Percentiles rank a stretch among this genome's conserved stretches.
phyloP scores from a whole-genome alignment of 371 early-diverging fungal species.

The Rhizopus sp. region DNA sequence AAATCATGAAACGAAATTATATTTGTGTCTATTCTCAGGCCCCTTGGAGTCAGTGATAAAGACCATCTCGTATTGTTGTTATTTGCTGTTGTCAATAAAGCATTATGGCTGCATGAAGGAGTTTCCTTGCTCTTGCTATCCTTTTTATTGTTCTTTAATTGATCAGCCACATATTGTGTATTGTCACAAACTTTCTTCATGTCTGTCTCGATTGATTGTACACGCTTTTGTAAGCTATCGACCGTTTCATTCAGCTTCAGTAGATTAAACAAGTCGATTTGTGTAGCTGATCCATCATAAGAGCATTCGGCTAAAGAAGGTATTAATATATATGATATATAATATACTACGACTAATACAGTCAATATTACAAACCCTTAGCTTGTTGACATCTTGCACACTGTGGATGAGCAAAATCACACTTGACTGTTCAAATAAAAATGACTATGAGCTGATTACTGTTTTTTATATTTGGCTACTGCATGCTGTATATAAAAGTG shows the following conservation, averaged over 20 bases:
- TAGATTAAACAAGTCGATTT: slow-evolving; percentile 51
- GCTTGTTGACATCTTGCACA: slow-evolving; percentile 43
- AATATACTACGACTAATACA: not conserved
- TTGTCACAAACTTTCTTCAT: slow-evolving; percentile 34
- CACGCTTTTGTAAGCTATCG: slow-evolving; percentile 31
- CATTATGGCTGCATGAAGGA: not conserved
- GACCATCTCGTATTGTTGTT: slow-evolving; percentile 36
- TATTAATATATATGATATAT: not conserved
- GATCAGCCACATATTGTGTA: slow-evolving; percentile 36
- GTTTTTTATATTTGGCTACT: not conserved
- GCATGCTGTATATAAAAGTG: not conserved
- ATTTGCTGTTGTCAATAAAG: not conserved
- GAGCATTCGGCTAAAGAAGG: slow-evolving; percentile 35
- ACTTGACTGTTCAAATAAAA: slow-evolving; percentile 39
- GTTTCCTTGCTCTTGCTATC: not conserved
- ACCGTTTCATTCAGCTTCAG: slow-evolving; percentile 47
- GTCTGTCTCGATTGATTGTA: slow-evolving; percentile 37
- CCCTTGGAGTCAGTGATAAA: slow-evolving; percentile 40
- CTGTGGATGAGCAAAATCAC: slow-evolving; percentile 52
- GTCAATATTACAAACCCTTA: slow-evolving; percentile 30
- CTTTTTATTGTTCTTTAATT: slow-evolving; percentile 24
- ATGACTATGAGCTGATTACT: not conserved
- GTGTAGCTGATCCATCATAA: slow-evolving; percentile 50
- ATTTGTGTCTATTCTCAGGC: slow-evolving; percentile 45
- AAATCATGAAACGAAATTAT: slow-evolving; percentile 44